Evolutionary conservation across 2,329 filamentous ascomycete species (phyloP), one percentile per base, ranked within the genome.

Genomic region (Penicillium sp.): DNA sequence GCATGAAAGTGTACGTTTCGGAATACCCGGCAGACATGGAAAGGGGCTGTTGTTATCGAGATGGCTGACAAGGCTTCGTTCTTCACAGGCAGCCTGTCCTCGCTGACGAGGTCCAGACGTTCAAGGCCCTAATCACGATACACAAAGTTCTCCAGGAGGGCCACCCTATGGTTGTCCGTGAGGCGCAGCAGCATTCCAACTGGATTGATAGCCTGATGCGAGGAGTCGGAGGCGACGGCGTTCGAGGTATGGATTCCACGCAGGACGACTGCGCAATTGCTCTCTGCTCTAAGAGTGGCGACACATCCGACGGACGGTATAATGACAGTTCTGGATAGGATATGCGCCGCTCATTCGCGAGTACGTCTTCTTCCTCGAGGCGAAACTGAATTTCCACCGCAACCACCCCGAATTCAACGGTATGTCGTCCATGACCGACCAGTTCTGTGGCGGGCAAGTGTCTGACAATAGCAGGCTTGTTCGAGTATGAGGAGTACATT

Each of bases 401-500:
- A 90, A 96, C 64, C 94, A 99, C 72, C 90, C 91, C 17, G 93
- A 97, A 74, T 99, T 99, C 80, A 99, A 99, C 75, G 94, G 93
- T 80, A 73, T 59, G 74, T 61, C 28, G 31, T 17, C 25, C 43
- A 10, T 9, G 22, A 30, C 19, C 35, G 33, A 37, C 14, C 22
- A 28, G 12, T 22, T 36, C 12, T 19, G 28, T n/a, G 30, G 36
- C 44, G 30, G 30, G 42, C 25, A 22, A 26, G 46, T 19, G 45
- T 43, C 56, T 63, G 56, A 68, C 48, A 36, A n/a, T 22, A 22
- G 19, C 57, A 84, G 82, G 83, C 57, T 91, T 93, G 1, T 99
- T 99, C 69, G 94, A 99, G 73, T 99, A 99, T 71, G 93, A 97
- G 78, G 94, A 99, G 73, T 99, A 99, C 74, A 92, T 97, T 73